Percentiles rank a stretch among this genome's conserved stretches.
These are phyloP conservation scores for Corynespora cassiicola DNA, from an alignment of 2,329 filamentous ascomycete species.

Conservation along the genomic window DNA sequence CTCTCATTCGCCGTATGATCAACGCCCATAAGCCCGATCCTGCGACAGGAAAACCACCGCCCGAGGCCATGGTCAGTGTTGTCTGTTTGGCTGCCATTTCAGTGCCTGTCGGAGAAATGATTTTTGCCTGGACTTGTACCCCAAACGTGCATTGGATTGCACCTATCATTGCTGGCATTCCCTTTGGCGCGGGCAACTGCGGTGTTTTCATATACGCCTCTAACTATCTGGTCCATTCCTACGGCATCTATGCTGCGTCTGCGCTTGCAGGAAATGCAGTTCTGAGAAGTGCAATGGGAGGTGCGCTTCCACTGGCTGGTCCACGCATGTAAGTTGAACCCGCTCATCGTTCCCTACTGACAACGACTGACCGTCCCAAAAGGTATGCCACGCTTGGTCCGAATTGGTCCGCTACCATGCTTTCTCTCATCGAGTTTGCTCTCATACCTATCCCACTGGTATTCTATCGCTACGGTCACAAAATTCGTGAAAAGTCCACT, in stretches of 20 bases:
- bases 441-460: slow-evolving; percentile 82
- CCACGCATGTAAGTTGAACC: slow-evolving; percentile 60
- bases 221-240: slow-evolving; percentile 80
- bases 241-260: slow-evolving; percentile 81
- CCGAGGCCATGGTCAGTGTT: slow-evolving; percentile 81
- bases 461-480: slow-evolving; percentile 70
- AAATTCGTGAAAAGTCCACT: slow-evolving; percentile 62
- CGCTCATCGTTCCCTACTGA: neutral
- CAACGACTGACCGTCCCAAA: neutral
- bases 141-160: slow-evolving; percentile 85
- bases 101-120: slow-evolving; percentile 79
- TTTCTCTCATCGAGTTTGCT: slow-evolving; percentile 74
- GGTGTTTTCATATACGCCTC: slow-evolving; percentile 81
- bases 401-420: slow-evolving; percentile 79
- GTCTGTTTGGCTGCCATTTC: slow-evolving; percentile 79
- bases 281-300: slow-evolving; percentile 75
- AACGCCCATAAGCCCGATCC: slow-evolving; percentile 77
- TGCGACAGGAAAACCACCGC: slow-evolving; percentile 72
- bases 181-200: slow-evolving; percentile 79
- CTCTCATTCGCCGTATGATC: slow-evolving; percentile 78
- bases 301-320: slow-evolving; percentile 77
- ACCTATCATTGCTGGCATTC: slow-evolving; percentile 78
- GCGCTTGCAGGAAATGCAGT: slow-evolving; percentile 83
- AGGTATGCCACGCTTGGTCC: slow-evolving; percentile 71
- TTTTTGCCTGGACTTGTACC: slow-evolving; percentile 85